These are phyloP conservation scores for Dipodascus albidus DNA, from an alignment of 805 yeast species.

Conservation along the genomic window DNA sequence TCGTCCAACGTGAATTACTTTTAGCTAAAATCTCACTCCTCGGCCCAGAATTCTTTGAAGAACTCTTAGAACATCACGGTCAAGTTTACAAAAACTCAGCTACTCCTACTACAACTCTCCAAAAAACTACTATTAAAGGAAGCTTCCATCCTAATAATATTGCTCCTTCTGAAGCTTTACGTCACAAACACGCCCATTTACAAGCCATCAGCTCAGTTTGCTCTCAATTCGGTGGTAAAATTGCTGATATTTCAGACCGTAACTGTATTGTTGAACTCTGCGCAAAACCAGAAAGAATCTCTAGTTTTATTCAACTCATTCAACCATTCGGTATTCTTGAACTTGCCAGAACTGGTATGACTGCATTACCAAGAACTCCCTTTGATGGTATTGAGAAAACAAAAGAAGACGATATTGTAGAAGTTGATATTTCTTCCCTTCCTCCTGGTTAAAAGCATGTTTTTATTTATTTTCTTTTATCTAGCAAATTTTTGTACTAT, in stretches of 20 bases:
- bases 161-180: constrained; percentile 81
- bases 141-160: constrained; percentile 80
- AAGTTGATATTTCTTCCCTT: constrained; percentile 73
- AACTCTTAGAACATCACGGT: constrained; percentile 75
- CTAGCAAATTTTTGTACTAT: background rate
- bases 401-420: constrained; percentile 40
- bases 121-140: constrained; percentile 21
- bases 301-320: constrained; percentile 75
- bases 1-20: constrained; percentile 81
- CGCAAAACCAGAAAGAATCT: constrained; percentile 85
- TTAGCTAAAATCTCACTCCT: constrained; percentile 84
- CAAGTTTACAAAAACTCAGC: constrained; percentile 27
- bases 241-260: constrained; percentile 85
- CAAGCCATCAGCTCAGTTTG: constrained; percentile 73
- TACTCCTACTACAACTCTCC: constrained; percentile 24
- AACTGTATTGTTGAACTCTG: constrained; percentile 89
- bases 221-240: constrained; percentile 81
- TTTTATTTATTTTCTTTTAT: background rate
- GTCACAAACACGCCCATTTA: constrained; percentile 87
- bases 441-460: constrained; percentile 71
- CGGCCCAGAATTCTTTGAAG: constrained; percentile 98
- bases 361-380: constrained; percentile 96
- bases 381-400: constrained; percentile 45
- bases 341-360: constrained; percentile 96
- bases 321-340: constrained; percentile 96